A percentile compares a stretch with the other conserved stretches of the same genome.
phyloP scores from a whole-genome alignment of 2,329 filamentous ascomycete genomes.

The Cryphonectria parasitica region DNA sequence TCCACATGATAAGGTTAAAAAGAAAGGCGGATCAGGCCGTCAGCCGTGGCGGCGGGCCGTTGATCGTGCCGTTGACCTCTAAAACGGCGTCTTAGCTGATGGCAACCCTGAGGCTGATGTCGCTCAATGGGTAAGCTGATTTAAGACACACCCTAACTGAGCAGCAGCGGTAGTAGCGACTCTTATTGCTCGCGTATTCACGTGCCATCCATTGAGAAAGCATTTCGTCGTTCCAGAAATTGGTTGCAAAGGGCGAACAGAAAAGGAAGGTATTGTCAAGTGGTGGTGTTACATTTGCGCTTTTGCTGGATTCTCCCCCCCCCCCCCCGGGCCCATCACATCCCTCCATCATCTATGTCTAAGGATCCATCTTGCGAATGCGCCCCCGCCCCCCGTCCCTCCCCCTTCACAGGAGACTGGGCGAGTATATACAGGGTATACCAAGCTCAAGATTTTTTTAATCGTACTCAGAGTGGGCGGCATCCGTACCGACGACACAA shows the following conservation, averaged over 20 bases:
- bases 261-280: background rate
- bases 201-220: background rate
- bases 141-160: background rate
- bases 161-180: background rate
- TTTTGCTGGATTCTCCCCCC: slow-evolving; percentile 7
- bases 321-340: too few species aligned
- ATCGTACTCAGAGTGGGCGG: slow-evolving; percentile 1
- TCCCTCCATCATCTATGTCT: slow-evolving; percentile 9
- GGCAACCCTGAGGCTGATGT: slow-evolving; percentile 3
- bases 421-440: slow-evolving; percentile 21
- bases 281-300: slow-evolving; percentile 24
- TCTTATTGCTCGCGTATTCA: background rate
- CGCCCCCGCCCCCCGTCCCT: background rate
- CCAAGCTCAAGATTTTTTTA: slow-evolving; percentile 2
- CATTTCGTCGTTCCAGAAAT: background rate
- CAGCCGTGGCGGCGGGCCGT: background rate
- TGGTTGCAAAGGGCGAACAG: background rate
- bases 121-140: background rate
- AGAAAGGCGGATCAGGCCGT: background rate
- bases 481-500: background rate
- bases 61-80: background rate
- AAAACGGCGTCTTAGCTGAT: background rate
- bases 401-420: slow-evolving; percentile 2
- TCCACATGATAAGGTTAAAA: background rate
- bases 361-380: slow-evolving; percentile 1